Evolutionary conservation across 2,329 filamentous ascomycete species (phyloP).

Genomic region (Colletotrichum sansevieriae): DNA sequence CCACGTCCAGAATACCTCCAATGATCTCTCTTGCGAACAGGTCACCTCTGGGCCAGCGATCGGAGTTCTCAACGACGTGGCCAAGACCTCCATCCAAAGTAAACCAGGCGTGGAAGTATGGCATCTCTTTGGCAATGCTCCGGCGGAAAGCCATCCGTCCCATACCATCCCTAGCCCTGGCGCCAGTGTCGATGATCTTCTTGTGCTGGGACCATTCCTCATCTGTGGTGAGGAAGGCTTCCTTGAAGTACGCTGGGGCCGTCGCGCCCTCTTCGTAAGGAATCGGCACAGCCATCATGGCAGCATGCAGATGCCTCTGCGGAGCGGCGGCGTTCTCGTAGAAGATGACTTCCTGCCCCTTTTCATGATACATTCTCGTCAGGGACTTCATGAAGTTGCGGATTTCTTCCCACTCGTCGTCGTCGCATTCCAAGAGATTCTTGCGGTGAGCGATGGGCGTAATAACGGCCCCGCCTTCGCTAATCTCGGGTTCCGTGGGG

Average conservation of each 20-base stretch:
- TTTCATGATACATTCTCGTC: conserved; percentile 93
- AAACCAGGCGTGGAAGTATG: conserved; percentile 99
- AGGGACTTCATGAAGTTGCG: conserved; percentile 99
- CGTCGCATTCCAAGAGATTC: conserved; percentile 97
- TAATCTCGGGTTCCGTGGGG: conserved; percentile 89
- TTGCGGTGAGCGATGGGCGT: conserved; percentile 87
- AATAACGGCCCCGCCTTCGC: conserved; percentile 85
- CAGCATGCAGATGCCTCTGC: conserved; percentile 83
- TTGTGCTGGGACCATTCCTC: conserved; percentile 97
- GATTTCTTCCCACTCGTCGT: conserved; percentile 99
- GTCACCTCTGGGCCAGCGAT: conserved; percentile 90
- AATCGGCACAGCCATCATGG: conserved; percentile 87
- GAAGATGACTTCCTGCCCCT: conserved; percentile 92
- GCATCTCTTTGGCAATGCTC: conserved; percentile 92
- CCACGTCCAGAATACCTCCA: conserved; percentile 90
- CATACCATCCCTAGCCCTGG: conserved; percentile 72
- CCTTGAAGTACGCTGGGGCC: conserved; percentile 93
- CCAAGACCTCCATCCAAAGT: conserved; percentile 90
- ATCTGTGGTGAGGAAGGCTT: conserved; percentile 89
- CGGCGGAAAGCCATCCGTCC: conserved; percentile 87
- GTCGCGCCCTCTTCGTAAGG: conserved; percentile 93
- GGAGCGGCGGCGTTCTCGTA: conserved; percentile 96
- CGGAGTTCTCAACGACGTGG: conserved; percentile 89
- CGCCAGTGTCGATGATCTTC: conserved; percentile 91
- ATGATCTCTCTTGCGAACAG: conserved; percentile 92